phyloP scores from a whole-genome alignment of 2,329 filamentous ascomycete species.

The Chlorencoelia australis region DNA sequence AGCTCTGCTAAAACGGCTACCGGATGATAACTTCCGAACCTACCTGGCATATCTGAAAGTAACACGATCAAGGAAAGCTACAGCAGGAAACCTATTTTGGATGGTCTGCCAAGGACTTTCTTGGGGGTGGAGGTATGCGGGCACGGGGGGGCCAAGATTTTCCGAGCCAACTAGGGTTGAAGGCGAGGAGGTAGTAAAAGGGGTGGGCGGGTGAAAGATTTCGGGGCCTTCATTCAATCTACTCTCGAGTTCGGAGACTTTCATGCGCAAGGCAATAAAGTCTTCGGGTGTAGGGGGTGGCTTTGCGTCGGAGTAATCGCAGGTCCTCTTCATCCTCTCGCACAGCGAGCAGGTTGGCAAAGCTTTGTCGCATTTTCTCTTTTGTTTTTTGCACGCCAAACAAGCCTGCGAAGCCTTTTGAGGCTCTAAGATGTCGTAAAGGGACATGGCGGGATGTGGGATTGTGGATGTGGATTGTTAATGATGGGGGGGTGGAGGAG shows the following conservation, averaged over 20 bases:
- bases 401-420: slow-evolving; percentile 33
- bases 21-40: no score
- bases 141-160: slow-evolving; percentile 11
- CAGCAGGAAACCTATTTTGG: slow-evolving; percentile 31
- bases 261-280: slow-evolving; percentile 29
- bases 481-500: no score
- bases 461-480: no score
- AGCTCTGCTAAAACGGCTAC: no score
- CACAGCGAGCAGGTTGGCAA: slow-evolving; percentile 40
- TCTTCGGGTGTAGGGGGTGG: slow-evolving; percentile 32
- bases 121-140: slow-evolving; percentile 15
- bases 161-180: slow-evolving; percentile 10
- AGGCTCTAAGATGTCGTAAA: not conserved
- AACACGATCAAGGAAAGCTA: slow-evolving; percentile 35
- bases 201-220: slow-evolving; percentile 13
- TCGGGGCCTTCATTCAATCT: slow-evolving; percentile 23
- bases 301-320: slow-evolving; percentile 32
- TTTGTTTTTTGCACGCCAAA: slow-evolving; percentile 36
- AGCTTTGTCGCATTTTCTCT: slow-evolving; percentile 42
- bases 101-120: slow-evolving; percentile 20
- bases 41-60: slow-evolving; percentile 30
- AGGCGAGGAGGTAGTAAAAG: slow-evolving; percentile 21
- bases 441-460: no score
- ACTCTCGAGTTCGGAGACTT: slow-evolving; percentile 31
- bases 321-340: slow-evolving; percentile 31